A percentile compares a stretch with the other conserved stretches of the same genome.
Evolutionary conservation across 495 filamentous ascomycete species (phyloP).

Genomic region (Xylaria sp.): DNA sequence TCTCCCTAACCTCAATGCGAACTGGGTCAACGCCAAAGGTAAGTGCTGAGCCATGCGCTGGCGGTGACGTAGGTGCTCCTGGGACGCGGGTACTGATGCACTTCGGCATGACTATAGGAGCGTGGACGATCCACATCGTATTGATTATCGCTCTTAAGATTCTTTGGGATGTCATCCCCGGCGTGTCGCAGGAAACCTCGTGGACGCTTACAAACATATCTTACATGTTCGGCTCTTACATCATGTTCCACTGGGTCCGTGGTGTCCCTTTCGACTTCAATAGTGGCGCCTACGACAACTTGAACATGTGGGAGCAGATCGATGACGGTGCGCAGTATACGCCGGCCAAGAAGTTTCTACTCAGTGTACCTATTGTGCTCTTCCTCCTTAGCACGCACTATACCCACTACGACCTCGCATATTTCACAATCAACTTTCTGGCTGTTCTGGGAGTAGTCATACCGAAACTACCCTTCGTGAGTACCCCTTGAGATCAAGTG

Average conservation of each 20-base stretch:
- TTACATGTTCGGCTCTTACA: slow-evolving; percentile 97
- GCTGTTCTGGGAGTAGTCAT: slow-evolving; percentile 91
- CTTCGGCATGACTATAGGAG: slow-evolving; percentile 63
- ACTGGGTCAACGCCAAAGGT: slow-evolving; percentile 99
- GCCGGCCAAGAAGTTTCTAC: slow-evolving; percentile 95
- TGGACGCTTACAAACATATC: slow-evolving; percentile 99
- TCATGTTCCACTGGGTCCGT: slow-evolving; percentile 99
- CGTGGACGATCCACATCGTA: slow-evolving; percentile 96
- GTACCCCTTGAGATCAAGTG: slow-evolving; percentile 44
- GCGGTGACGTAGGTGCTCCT: background rate
- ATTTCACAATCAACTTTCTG: slow-evolving; percentile 96
- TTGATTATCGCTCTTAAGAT: slow-evolving; percentile 90
- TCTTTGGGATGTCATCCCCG: slow-evolving; percentile 92
- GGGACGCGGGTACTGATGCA: background rate
- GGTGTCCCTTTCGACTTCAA: slow-evolving; percentile 99
- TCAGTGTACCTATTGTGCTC: slow-evolving; percentile 90
- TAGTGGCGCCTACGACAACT: slow-evolving; percentile 96
- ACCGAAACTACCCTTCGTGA: slow-evolving; percentile 91
- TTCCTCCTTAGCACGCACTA: slow-evolving; percentile 98
- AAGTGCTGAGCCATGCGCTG: slow-evolving; percentile 38
- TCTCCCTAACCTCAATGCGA: slow-evolving; percentile 92
- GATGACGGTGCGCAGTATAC: slow-evolving; percentile 99
- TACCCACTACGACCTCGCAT: slow-evolving; percentile 94
- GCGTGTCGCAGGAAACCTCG: slow-evolving; percentile 93
- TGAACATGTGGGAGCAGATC: slow-evolving; percentile 99